Evolutionary conservation across 208 protist species (phyloP).

Genomic region (Jaenimonas drosophilae): DNA sequence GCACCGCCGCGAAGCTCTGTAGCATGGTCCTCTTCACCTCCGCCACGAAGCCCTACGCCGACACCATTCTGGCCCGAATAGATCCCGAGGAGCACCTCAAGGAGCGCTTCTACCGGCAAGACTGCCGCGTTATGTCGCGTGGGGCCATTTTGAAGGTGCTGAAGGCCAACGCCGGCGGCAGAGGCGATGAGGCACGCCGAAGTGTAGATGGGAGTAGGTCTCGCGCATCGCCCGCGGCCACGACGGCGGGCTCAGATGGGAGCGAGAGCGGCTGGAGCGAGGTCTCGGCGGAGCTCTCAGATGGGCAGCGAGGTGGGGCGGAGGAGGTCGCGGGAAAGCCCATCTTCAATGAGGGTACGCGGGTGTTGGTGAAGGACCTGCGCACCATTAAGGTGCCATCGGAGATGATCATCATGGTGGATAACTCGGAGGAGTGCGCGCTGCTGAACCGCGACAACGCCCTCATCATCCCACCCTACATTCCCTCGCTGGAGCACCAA

Average conservation of each 20-base stretch:
- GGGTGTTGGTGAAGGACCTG: conserved; percentile 78
- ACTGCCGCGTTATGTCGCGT: conserved; percentile 56
- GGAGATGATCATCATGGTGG: conserved; percentile 79
- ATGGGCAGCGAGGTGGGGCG: background rate
- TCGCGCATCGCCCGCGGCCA: no score
- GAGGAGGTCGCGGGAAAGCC: conserved; percentile 3
- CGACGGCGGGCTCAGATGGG: no score
- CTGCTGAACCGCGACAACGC: conserved; percentile 73
- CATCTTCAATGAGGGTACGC: conserved; percentile 29
- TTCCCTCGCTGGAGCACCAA: conserved; percentile 26
- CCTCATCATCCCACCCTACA: conserved; percentile 66
- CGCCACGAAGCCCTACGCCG: conserved; percentile 76
- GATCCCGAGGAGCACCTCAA: conserved; percentile 60
- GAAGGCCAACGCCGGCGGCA: no score
- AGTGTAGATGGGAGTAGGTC: no score
- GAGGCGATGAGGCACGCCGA: no score
- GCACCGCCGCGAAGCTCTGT: conserved; percentile 62
- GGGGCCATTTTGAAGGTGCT: conserved; percentile 28
- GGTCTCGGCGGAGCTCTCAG: background rate
- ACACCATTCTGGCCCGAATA: conserved; percentile 77
- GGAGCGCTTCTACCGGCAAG: conserved; percentile 68
- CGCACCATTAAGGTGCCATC: conserved; percentile 71
- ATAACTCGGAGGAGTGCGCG: conserved; percentile 77
- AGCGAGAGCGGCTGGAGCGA: no score
- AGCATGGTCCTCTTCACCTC: conserved; percentile 87